Conservation (phyloP, 192 early-diverging fungal genomes). For the Mortierella claussenii region DNA sequence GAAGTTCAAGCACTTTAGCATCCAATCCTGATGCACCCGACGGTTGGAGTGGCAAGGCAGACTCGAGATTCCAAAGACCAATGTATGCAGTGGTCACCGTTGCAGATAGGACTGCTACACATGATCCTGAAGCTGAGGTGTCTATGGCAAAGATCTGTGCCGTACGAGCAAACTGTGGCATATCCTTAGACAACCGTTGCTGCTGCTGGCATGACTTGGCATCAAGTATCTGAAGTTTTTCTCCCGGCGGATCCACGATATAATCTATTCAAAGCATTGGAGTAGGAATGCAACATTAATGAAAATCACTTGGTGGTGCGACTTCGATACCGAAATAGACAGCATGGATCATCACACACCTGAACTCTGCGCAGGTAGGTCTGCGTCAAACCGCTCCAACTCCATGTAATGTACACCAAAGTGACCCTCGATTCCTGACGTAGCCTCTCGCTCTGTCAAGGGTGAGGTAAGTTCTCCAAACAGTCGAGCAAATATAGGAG, state of each 20-base stretch:
- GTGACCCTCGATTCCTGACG: background rate
- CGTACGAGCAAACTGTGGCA: background rate
- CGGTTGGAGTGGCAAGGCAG: background rate
- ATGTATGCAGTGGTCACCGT: background rate
- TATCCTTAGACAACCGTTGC: background rate
- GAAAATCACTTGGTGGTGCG: no score
- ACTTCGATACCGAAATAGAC: no score
- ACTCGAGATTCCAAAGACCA: conserved; percentile 10
- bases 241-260: conserved; percentile 11
- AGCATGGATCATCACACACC: background rate
- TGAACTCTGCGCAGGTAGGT: background rate
- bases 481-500: background rate
- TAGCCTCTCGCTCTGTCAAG: background rate
- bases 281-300: no score
- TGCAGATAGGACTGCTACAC: conserved; percentile 9
- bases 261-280: background rate
- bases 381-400: conserved; percentile 1
- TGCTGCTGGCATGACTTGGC: background rate
- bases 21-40: background rate
- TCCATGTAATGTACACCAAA: conserved; percentile 13
- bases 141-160: conserved; percentile 18
- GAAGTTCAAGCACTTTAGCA: background rate
- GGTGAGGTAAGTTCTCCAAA: background rate
- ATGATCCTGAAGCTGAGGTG: background rate
- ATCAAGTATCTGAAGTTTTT: conserved; percentile 4